Conservation (phyloP, 768 basidiomycete genomes). For the Trametes sanguinea region DNA sequence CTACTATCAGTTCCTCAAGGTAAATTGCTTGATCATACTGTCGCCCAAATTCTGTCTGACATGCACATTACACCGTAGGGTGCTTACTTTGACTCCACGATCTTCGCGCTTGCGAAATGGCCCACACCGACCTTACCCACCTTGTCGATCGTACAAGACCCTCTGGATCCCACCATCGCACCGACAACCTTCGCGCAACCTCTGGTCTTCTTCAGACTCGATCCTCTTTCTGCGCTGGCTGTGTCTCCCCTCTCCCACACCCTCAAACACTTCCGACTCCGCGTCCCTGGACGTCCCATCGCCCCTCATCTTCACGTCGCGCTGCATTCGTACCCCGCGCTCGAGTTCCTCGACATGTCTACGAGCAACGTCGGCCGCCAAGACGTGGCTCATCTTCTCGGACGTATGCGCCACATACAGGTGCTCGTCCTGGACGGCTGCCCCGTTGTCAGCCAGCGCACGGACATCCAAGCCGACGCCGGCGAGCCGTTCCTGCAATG, state of each 20-base stretch:
- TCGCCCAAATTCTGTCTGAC: too few relatives aligned
- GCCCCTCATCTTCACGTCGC: conserved; percentile 41
- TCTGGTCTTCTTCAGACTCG: conserved; percentile 79
- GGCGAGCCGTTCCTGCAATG: conserved; percentile 54
- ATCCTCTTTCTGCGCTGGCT: conserved; percentile 51
- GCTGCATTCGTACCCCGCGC: conserved; percentile 41
- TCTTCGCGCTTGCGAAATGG: conserved; percentile 67
- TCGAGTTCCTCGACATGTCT: conserved; percentile 75
- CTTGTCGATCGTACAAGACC: conserved; percentile 70
- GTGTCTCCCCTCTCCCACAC: conserved; percentile 43
- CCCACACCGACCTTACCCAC: conserved; percentile 44
- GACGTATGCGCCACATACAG: conserved; percentile 50
- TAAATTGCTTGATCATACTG: conserved; percentile 24
- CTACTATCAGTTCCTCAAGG: conserved; percentile 83
- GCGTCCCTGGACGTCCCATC: conserved; percentile 69
- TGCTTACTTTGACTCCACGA: conserved; percentile 78
- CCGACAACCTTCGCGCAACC: conserved; percentile 73
- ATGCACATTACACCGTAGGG: conserved; percentile 45
- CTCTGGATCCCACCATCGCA: conserved; percentile 45
- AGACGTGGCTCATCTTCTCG: conserved; percentile 57
- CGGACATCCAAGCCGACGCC: conserved; percentile 50
- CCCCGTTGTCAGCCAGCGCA: conserved; percentile 28
- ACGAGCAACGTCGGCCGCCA: conserved; percentile 58
- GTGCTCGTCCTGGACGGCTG: conserved; percentile 77
- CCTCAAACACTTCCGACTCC: conserved; percentile 61